phyloP scores from a whole-genome alignment of 2,329 filamentous ascomycete genomes.

The Paraphoma chrysanthemicola region DNA sequence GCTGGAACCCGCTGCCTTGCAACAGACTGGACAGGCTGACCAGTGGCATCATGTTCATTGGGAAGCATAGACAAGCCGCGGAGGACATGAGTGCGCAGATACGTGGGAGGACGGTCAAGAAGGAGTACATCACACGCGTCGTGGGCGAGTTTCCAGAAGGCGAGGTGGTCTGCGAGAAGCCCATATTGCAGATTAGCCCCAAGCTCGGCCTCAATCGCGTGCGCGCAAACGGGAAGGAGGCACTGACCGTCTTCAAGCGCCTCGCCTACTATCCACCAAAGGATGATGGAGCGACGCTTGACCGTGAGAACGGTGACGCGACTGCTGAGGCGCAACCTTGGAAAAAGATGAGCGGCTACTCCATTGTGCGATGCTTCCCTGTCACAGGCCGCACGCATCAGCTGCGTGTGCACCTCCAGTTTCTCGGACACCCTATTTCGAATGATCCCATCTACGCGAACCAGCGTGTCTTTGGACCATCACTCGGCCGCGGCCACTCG shows the following conservation, averaged over 20 bases:
- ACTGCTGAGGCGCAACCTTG: constrained; percentile 54
- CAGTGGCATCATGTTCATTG: constrained; percentile 97
- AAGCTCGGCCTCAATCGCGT: constrained; percentile 94
- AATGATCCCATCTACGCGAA: constrained; percentile 99
- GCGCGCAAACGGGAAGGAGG: constrained; percentile 89
- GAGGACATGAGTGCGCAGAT: constrained; percentile 80
- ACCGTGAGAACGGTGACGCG: constrained; percentile 22
- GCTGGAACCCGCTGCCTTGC: constrained; percentile 73
- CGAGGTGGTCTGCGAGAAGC: constrained; percentile 90
- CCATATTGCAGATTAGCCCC: constrained; percentile 91
- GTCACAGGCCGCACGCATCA: constrained; percentile 95
- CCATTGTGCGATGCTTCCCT: constrained; percentile 91
- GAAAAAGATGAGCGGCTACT: constrained; percentile 75
- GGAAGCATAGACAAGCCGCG: constrained; percentile 81
- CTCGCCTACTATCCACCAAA: constrained; percentile 85
- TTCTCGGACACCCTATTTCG: constrained; percentile 90
- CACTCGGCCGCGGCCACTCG: constrained; percentile 74
- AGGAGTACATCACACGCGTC: constrained; percentile 93
- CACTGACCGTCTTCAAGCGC: constrained; percentile 88
- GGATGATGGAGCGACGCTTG: constrained; percentile 19
- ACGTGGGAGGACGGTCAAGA: constrained; percentile 80
- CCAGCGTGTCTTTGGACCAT: constrained; percentile 84
- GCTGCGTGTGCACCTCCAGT: constrained; percentile 92
- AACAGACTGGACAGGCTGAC: constrained; percentile 94
- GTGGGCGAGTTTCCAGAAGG: constrained; percentile 91